Evolutionary conservation across 2,329 filamentous ascomycete genomes (phyloP), one percentile per base, ranked within the genome.

Genomic region (Hypoxylon sp.): DNA sequence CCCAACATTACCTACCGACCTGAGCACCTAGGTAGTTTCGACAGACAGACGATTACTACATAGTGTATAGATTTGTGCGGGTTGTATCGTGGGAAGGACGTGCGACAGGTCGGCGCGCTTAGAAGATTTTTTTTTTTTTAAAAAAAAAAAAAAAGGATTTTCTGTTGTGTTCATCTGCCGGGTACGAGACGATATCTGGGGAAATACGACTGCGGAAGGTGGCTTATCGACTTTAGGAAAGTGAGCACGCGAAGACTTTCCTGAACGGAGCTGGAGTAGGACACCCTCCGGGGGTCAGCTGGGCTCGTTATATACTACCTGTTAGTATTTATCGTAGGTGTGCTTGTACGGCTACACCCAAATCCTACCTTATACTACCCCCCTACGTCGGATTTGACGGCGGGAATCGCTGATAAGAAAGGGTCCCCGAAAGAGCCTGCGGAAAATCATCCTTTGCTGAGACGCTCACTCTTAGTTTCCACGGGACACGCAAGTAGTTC

Each of bases 171-270:
- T n/a, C 38, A 24, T 26, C n/a, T 40, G 35, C 35, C 35, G 35
- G 3, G 37, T 2, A 40, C 11, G 13, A 4, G 18, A 40, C n/a
- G n/a, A 38, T 21, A 10, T 13, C 20, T 20, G 31, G 31, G 31
- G 31, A 26, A 33, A 27, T 33, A 48, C 21, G 13, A 10, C 35
- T 40, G 35, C 18, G 9, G 35, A 38, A 38, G 11, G 1, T 38
- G 15, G 35, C 35, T 21, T 40, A 40, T 21, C 35, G 13, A 20
- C 35, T n/a, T 40, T 4, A 40, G 9, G n/a, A 23, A 29, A 24
- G 24, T 20, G 26, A 31, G 53, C 60, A 63, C 60, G 52, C 56
- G 60, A 63, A 53, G 56, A 57, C 40, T 57, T 63, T 54, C 60
- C 55, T 33, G 21, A 59, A 55, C 31, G 48, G 56, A 51, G 27